Evolutionary conservation across 2,329 filamentous ascomycete genomes (phyloP), one percentile per base, ranked within the genome.

Genomic region (Mycosphaerelloides madeirae): DNA sequence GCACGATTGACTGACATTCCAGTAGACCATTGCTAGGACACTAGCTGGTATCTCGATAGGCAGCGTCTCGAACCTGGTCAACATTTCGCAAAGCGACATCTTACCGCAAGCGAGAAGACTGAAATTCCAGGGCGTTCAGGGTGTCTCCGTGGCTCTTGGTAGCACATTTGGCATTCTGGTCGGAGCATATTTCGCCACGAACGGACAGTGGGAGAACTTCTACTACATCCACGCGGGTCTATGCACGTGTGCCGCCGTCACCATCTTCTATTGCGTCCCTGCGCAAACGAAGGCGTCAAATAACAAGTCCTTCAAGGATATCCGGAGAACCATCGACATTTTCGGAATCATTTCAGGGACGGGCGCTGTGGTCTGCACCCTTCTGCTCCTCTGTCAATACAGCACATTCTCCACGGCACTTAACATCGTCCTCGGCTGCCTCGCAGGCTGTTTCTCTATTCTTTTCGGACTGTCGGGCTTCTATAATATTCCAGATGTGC

Each of bases 51-150:
- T 54, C 7, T 50, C 50, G 2, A 48, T 44, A 1, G 56, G 56
- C 7, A 50, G 47, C 18, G 50, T 58, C 35, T 50, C 48, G 1
- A 57, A 52, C 15, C 43, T 59, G 15, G 49, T 57, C 41, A 57
- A 57, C 42, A 54, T 57, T 15, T 45, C 54, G 1, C 51, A 54
- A 31, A 57, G 48, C 35, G 56, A 59, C 35, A 50, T 53, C 25
- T 37, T 50, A 9, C 47, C 53, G 1, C 31, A 38, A 28, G 36
- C 44, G 31, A 43, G 48, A 12, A n/a, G 56, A 19, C 34, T 43
- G 14, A 41, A 45, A 25, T 54, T 46, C 22, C 56, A 59, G 44
- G 54, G 53, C 14, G 35, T 56, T 3, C 54, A 59, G 37, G 56
- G 54, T 31, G 33, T 34, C 13, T 52, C 53, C 6, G 50, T 51